These are phyloP conservation scores for Solanum hybrid DNA, from an alignment of 305 asterid genomes.

Conservation along the genomic window DNA sequence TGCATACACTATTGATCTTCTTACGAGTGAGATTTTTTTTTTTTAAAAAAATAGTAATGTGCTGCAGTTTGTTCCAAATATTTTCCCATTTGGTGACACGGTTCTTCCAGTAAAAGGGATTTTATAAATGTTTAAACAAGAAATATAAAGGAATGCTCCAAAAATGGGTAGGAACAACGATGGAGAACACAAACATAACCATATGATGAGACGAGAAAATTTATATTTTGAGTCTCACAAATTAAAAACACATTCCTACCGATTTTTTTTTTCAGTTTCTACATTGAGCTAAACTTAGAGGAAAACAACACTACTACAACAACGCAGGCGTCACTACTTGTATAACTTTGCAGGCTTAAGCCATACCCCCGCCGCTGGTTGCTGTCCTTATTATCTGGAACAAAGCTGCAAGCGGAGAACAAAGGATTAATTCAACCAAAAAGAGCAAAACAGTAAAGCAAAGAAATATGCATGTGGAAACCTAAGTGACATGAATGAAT, in stretches of 20 bases:
- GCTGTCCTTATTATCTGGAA: slow-evolving; percentile 92
- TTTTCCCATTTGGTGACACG: neutral
- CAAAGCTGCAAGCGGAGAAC: slow-evolving; percentile 35
- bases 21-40: neutral
- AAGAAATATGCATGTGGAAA: neutral
- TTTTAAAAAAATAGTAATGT: neutral
- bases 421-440: neutral
- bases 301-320: slow-evolving; percentile 11
- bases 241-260: neutral
- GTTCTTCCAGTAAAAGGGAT: neutral
- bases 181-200: neutral
- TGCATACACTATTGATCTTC: neutral
- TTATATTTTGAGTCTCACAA: neutral
- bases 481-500: neutral
- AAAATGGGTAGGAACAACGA: neutral
- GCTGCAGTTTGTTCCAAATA: neutral
- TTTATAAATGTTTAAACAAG: neutral
- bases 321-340: neutral
- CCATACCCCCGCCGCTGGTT: slow-evolving; percentile 72
- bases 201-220: neutral
- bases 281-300: slow-evolving; percentile 6
- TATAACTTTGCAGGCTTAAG: slow-evolving; percentile 20
- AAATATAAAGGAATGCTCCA: neutral
- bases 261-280: neutral
- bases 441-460: neutral